Base-by-base conservation (phyloP, 78 protist genomes). In the Chrysochromulina tobinii region DNA sequence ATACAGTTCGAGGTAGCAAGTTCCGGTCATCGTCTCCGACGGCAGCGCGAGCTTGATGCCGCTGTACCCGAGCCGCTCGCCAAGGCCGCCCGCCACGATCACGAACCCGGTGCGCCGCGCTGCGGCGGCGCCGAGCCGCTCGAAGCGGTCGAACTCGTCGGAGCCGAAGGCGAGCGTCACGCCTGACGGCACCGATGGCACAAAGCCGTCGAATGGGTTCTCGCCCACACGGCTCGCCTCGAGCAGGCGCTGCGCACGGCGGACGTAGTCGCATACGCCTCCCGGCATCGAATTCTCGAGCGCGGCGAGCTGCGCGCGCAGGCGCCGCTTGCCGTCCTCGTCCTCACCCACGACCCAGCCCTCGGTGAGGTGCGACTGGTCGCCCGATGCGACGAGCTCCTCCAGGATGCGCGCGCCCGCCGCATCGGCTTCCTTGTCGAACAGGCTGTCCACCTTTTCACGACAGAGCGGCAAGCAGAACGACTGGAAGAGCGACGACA, bases 31-130 rank as follows among this genome's bases (percentile, higher is more conserved):
- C 61, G n/a, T 5, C n/a, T 94, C 91, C 23, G 51, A 0, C 27
- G 96, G 96, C 79, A 94, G 77, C 25, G 53, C 81, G 11, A 90
- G 61, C 93, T 94, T 94, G 88, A 94, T 91, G 18, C 95, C 95
- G 38, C 48, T 11, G 81, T 61, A 81, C 18, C 95, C 95, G n/a
- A 93, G 93, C 64, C 95, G 89, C 75, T 89, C 92, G 17, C 94
- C 94, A 20, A 92, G 89, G 38, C 93, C 96, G 55, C 81, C 95
- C 20, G 92, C 92, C 17, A 77, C 92, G 18, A 93, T 66, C 21
- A 89, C 95, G 25, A 93, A 90, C 27, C 51, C 92, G 58, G 81
- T 11, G 11, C 9, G 7, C 14, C 55, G 48, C 14, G 21, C 59
- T 25, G 51, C 90, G 73, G 4, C 38, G 75, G 18, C 50, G 59